Conservation (phyloP, 495 filamentous ascomycete genomes). For the Podospora tetraspora region DNA sequence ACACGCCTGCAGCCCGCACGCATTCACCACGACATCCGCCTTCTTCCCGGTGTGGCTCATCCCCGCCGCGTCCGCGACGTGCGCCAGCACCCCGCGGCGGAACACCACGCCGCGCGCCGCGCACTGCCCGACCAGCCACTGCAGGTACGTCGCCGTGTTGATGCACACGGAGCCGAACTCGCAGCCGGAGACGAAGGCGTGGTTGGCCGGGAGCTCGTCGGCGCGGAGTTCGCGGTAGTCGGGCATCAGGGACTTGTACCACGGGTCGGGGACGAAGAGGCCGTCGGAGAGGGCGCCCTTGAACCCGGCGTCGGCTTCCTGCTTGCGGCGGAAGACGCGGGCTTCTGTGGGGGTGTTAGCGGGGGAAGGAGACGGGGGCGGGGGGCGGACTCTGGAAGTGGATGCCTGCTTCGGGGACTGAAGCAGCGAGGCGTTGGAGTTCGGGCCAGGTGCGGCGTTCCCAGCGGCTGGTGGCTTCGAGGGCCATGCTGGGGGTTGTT, state of each 20-base stretch:
- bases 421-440: constrained; percentile 57
- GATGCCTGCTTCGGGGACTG: constrained; percentile 81
- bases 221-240: constrained; percentile 59
- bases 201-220: background rate
- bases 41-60: constrained; percentile 57
- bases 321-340: constrained; percentile 38
- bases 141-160: constrained; percentile 81
- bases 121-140: constrained; percentile 77
- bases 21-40: constrained; percentile 77
- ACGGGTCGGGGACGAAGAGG: constrained; percentile 64
- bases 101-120: constrained; percentile 62
- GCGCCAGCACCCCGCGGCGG: constrained; percentile 51
- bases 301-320: constrained; percentile 27
- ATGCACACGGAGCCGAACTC: constrained; percentile 83
- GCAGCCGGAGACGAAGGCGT: constrained; percentile 60
- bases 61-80: constrained; percentile 65
- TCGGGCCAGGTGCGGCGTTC: constrained; percentile 65
- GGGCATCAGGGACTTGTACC: constrained; percentile 75
- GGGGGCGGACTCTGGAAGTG: constrained; percentile 66
- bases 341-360: constrained; percentile 29
- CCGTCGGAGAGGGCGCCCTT: constrained; percentile 43
- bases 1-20: constrained; percentile 70
- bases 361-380: background rate
- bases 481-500: constrained; percentile 19
- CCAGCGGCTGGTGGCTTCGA: constrained; percentile 42